Base-by-base conservation (phyloP, 345 rosid genomes). In the Dipteronia sinensis region DNA sequence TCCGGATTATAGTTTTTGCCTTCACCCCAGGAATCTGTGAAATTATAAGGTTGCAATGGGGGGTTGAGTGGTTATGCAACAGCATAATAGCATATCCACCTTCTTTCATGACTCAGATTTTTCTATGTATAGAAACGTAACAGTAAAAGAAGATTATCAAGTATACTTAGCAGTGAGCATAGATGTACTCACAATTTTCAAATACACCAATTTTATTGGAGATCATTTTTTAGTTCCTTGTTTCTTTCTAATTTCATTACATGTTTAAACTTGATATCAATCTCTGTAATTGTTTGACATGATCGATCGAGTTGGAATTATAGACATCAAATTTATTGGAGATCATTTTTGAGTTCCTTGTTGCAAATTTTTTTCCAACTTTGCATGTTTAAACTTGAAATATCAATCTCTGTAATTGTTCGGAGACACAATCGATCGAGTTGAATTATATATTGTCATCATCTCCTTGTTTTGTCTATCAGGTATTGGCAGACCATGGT, bases 101-200 rank as follows among this genome's bases (percentile, higher is more conserved):
- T 31, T 61, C 38, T 71, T 58, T n/a, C 69, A 67, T 55, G 38
- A 34, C 38, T 34, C 38, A 4, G 6, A 34, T 34, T 77, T 77
- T 75, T 73, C 73, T n/a, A 3, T 83, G 88, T 79, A 73, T 77
- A 85, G 83, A 70, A 67, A 40, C 46, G 0, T n/a, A 74, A 51
- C 2, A 17, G 6, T 31, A 58, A 40, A 76, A 11, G n/a, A 9
- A 59, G 49, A 42, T 44, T 65, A 2, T 67, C 77, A 64, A 51
- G 61, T 72, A 76, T 77, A 74, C 71, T 76, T 17, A 3, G 46
- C 38, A 31, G 38, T 31, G 3, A 42, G 46, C 27, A 15, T 27
- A 31, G 47, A 75, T 66, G 69, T 53, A 16, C 58, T 42, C 62
- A 51, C 23, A 19, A 65, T 59, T 72, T 16, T 65, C 34, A 53